These are phyloP conservation scores for Neonothopanus nambi DNA, from an alignment of 1,284 basidiomycete genomes.

Conservation along the genomic window DNA sequence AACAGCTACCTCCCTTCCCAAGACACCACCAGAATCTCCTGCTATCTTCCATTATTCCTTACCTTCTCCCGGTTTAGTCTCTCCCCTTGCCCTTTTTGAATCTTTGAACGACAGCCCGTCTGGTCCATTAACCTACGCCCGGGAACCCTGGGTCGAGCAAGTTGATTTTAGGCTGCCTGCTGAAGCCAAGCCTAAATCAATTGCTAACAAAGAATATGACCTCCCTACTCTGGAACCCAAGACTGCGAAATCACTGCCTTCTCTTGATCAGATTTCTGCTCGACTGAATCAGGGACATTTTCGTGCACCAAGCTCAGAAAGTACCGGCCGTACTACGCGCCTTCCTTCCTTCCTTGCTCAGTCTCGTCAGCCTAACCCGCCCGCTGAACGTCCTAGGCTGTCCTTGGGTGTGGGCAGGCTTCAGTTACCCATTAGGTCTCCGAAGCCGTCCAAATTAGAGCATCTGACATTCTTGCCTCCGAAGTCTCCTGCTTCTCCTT, in stretches of 20 bases:
- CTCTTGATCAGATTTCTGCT: constrained; percentile 74
- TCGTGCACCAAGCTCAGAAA: constrained; percentile 20
- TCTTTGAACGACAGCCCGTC: constrained; percentile 39
- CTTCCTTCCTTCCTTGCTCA: constrained; percentile 48
- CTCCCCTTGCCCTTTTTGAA: constrained; percentile 62
- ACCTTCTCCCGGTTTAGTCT: constrained; percentile 65
- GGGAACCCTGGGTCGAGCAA: constrained; percentile 61
- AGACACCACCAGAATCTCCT: constrained; percentile 70
- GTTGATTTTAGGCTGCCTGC: constrained; percentile 57
- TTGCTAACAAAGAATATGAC: constrained; percentile 18
- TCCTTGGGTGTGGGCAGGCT: constrained; percentile 50
- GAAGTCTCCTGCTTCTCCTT: constrained; percentile 36
- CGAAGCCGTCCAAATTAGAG: constrained; percentile 24
- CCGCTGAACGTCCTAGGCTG: constrained; percentile 30
- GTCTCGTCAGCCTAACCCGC: constrained; percentile 17
- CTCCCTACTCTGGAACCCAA: constrained; percentile 17
- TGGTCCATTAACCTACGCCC: constrained; percentile 22
- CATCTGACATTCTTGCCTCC: constrained; percentile 25
- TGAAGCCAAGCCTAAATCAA: constrained; percentile 26
- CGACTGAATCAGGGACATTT: constrained; percentile 44
- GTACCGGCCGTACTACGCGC: constrained; percentile 28
- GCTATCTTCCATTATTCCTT: constrained; percentile 68
- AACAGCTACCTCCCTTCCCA: constrained; percentile 54
- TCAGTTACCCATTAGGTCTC: constrained; percentile 41
- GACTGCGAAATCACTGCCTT: constrained; percentile 47